Conservation (phyloP, 768 basidiomycete genomes). For the Leccinum rimulosum region DNA sequence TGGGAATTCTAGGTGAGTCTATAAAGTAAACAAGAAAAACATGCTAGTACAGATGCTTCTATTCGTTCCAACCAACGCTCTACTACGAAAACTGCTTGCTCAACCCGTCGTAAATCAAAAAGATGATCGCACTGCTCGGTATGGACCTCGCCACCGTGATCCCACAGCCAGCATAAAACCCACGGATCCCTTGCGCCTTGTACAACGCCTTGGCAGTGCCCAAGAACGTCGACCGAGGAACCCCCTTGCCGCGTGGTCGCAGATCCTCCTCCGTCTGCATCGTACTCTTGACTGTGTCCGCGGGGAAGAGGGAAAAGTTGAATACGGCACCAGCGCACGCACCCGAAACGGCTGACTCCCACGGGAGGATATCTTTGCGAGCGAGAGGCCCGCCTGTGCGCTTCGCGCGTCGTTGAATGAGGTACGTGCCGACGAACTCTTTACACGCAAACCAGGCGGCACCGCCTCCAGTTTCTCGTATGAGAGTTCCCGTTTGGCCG, state of each 20-base stretch:
- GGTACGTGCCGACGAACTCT: conserved; percentile 64
- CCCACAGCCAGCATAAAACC: conserved; percentile 91
- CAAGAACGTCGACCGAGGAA: conserved; percentile 42
- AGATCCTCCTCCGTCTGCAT: conserved; percentile 95
- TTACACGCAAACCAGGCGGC: conserved; percentile 91
- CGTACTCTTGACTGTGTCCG: conserved; percentile 91
- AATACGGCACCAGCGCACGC: conserved; percentile 84
- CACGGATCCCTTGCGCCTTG: conserved; percentile 68
- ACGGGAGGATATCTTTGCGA: conserved; percentile 56
- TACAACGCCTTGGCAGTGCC: conserved; percentile 71
- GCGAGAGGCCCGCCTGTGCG: conserved; percentile 23
- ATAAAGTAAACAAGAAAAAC: not conserved
- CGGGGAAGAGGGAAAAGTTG: conserved; percentile 90
- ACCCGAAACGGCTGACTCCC: conserved; percentile 85
- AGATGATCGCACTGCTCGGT: conserved; percentile 90
- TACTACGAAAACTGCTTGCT: conserved; percentile 45
- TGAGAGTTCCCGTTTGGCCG: conserved; percentile 89
- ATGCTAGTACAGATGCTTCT: not conserved
- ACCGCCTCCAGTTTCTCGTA: conserved; percentile 90
- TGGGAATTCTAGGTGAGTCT: not conserved
- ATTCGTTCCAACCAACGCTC: conserved; percentile 1
- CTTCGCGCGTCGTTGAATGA: conserved; percentile 50
- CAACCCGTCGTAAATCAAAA: conserved; percentile 86
- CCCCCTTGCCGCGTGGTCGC: conserved; percentile 44
- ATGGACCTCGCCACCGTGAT: conserved; percentile 84